Evolutionary conservation across 768 basidiomycete species (phyloP), one percentile per base, ranked within the genome.

Genomic region (Pholiota conissans): DNA sequence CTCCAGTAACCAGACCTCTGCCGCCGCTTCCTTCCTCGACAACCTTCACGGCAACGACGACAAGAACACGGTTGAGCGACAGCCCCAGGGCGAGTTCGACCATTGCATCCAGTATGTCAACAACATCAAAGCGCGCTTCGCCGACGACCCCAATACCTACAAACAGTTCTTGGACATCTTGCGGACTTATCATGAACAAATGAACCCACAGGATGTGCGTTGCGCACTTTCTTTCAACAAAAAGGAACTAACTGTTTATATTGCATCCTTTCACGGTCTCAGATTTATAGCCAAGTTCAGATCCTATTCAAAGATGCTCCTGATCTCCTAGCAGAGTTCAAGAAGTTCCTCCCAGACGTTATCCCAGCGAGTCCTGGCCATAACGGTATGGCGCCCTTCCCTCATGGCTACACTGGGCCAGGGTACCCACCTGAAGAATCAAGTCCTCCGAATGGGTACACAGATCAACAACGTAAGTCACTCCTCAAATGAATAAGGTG

Each of bases 81-180:
- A 82, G 53, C 78, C 82, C 11, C 70, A 79, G 10, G 83, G 79
- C 58, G 89, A 98, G 67, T 97, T 94, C 76, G 89, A 90, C 71
- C 89, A 96, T 66, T 97, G 97, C 13, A 98, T 98, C 61, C 87
- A 93, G 65, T 99, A 95, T 71, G 87, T 99, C 65, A 98, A 97
- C 83, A 96, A 95, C 79, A 98, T 99, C 79, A 98, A 98, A 75
- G 87, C 86, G 16, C 87, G 95, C 20, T 98, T 89, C 72, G 74
- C 84, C 11, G 86, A 90, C 62, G 94, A 97, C 58, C 86, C 90
- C n/a, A 93, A 94, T 65, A 95, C 90, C 29, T 94, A 94, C 74
- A 93, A 93, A 71, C 87, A 90, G 66, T 94, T 94, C 67, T 74
- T 94, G 64, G 92, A 94, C 74, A 91, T 94, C 47, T 74, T 94